These are phyloP conservation scores for Citropsis articulata DNA, from an alignment of 345 rosid genomes.

Conservation along the genomic window DNA sequence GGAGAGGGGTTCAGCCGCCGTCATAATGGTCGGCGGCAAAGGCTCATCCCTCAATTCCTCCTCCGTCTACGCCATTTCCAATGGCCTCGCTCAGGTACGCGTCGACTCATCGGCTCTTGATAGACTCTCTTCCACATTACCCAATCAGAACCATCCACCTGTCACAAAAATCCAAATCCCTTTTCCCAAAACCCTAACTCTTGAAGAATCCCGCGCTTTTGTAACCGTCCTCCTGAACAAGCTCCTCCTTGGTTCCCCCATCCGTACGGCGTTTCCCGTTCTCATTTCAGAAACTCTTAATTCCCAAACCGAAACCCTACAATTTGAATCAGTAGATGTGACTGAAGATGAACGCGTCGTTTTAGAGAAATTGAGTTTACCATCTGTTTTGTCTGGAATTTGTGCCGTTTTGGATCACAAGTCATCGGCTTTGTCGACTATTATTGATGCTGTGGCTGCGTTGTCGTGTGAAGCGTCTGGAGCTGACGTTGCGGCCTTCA, in stretches of 20 bases:
- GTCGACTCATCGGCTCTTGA: conserved; percentile 59
- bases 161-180: conserved; percentile 14
- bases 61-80: conserved; percentile 42
- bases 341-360: conserved; percentile 42
- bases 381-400: conserved; percentile 38
- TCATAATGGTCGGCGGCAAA: conserved; percentile 49
- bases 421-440: conserved; percentile 40
- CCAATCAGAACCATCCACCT: conserved; percentile 20
- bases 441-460: conserved; percentile 62
- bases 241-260: conserved; percentile 40
- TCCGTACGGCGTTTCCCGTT: conserved; percentile 41
- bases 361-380: conserved; percentile 38
- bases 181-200: conserved; percentile 21
- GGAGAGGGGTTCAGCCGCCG: conserved; percentile 16
- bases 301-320: conserved; percentile 10
- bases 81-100: conserved; percentile 39
- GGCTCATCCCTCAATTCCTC: conserved; percentile 55
- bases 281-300: conserved; percentile 34
- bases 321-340: conserved; percentile 29
- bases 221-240: conserved; percentile 54
- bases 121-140: conserved; percentile 24
- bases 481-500: conserved; percentile 47
- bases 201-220: conserved; percentile 48
- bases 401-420: conserved; percentile 60
- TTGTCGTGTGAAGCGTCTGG: conserved; percentile 70